These are phyloP conservation scores for Arabidopsis lyrata DNA, from an alignment of 441 rosid species.

Conservation along the genomic window DNA sequence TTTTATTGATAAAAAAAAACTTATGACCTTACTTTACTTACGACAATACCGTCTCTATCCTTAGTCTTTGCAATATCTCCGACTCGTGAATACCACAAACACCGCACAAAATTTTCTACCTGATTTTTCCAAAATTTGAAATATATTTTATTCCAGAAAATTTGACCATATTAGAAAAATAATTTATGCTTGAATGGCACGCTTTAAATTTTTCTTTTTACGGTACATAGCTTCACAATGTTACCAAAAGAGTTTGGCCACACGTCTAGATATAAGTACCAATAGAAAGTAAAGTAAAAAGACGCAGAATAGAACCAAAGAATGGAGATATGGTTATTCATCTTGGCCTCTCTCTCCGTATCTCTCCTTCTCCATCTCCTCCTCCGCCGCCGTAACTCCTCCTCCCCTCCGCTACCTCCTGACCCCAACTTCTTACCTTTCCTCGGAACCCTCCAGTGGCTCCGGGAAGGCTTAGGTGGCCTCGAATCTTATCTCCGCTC, in stretches of 20 bases:
- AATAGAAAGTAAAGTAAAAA: not conserved
- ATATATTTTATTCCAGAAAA: not conserved
- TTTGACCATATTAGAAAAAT: not conserved
- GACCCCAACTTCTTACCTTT: constrained; percentile 33
- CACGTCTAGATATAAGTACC: not conserved
- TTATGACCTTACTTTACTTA: too few species aligned
- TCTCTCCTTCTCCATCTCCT: constrained; percentile 26
- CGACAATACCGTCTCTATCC: not conserved
- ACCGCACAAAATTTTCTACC: not conserved
- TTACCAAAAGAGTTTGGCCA: not conserved
- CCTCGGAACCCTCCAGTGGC: constrained; percentile 36
- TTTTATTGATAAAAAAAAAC: too few species aligned
- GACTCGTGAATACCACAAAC: not conserved
- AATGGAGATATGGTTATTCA: constrained; percentile 39
- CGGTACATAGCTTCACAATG: not conserved
- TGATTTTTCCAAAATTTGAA: not conserved
- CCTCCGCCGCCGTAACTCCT: constrained; percentile 12
- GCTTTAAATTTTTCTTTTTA: not conserved
- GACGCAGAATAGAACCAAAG: not conserved
- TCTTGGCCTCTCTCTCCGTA: constrained; percentile 3
- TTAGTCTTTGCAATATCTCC: not conserved
- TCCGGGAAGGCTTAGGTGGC: constrained; percentile 29
- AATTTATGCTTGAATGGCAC: not conserved
- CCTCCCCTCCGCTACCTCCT: constrained; percentile 39
- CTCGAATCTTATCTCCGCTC: constrained; percentile 19